Base-by-base conservation (phyloP, 169 alveolate genomes). In the Plasmodium vinckei region DNA sequence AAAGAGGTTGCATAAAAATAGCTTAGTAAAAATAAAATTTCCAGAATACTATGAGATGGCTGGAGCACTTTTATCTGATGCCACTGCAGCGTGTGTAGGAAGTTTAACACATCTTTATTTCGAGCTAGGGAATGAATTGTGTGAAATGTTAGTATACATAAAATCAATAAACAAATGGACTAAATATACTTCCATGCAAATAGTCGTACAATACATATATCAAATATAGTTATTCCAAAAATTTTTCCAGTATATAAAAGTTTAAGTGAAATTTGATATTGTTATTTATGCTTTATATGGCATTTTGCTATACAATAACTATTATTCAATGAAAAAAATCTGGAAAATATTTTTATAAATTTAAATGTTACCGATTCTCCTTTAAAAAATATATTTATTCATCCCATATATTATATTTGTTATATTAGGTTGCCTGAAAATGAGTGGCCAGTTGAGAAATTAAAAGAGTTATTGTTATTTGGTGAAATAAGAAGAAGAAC, bases 401-500 rank as follows among this genome's bases (percentile, higher is more conserved):
- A 17, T 27, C 44, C 46, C 44, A 0, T 10, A n/a, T 70, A 13
- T 5, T 9, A 57, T 57, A 19, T 57, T 9, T 15, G 4, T 15
- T 21, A 67, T 17, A 21, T n/a, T 86, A 93, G 96, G 69, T 19
- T 93, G 21, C 96, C 96, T 21, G 95, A 93, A 63, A 87, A 63
- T 86, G 96, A 93, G 71, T 93, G 96, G 96, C 96, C 96, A n/a
- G 94, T 93, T n/a, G 96, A 93, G 46, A 93, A 93, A 53, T 89
- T 93, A 68, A 88, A 67, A 53, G 89, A 87, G 60, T 39, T 93
- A 19, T 88, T 93, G 27, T 72, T 87, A 70, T 91, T 92, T 51
- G 96, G 95, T 5, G 96, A 93, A 47, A 89, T 92, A 60, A 92
- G 92, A 51, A 72, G 96, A 56, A 71, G 96, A 54, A 23, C 82